Evolutionary conservation across 176 grass and related monocot genomes (phyloP).

Genomic region (Puya raimondii): DNA sequence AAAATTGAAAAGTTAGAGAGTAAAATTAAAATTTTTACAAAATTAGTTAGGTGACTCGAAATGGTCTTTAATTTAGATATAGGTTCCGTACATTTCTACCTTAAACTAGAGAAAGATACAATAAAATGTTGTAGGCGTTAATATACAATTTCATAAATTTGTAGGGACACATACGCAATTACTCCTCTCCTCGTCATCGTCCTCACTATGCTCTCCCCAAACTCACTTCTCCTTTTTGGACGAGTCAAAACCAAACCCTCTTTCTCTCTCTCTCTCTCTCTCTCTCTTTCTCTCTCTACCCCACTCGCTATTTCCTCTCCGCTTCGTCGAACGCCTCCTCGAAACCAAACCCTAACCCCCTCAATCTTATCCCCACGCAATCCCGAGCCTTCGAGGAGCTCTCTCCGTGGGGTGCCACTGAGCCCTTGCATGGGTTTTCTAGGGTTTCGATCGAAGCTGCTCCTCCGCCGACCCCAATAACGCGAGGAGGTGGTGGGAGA

Average conservation of each 20-base stretch:
- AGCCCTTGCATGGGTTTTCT: background rate
- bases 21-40: no score
- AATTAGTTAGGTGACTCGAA: no score
- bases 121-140: no score
- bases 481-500: background rate
- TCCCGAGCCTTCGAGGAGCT: background rate
- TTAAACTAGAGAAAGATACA: no score
- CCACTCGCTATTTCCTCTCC: background rate
- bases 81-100: no score
- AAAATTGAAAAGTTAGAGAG: no score
- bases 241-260: background rate
- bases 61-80: no score
- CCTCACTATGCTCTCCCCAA: constrained; percentile 37
- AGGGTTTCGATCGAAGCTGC: background rate
- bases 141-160: no score
- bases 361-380: background rate
- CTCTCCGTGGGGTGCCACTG: background rate
- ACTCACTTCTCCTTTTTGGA: constrained; percentile 44
- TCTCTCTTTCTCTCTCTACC: constrained; percentile 1
- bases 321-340: background rate
- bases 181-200: constrained; percentile 26
- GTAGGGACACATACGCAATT: no score
- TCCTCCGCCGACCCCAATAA: background rate
- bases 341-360: background rate
- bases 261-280: constrained; percentile 7